Base-by-base conservation (phyloP, 139 green algal species). In the Tetraselmis striata region DNA sequence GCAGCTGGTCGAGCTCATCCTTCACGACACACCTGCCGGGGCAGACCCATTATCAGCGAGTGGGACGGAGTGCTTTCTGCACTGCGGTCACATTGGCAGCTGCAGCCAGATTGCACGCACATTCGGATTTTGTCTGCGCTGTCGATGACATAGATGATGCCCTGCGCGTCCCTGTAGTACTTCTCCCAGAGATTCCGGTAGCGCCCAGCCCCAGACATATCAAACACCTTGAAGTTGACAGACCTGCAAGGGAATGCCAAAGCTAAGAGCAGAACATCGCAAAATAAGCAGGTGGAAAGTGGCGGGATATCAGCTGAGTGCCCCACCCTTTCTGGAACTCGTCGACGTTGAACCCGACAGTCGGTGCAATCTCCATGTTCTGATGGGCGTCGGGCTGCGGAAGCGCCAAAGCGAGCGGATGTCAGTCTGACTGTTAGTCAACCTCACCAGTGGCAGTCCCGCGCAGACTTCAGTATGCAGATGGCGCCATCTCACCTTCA, bases 181-280 rank as follows among this genome's bases (percentile, higher is more conserved):
- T 93, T 84, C 85, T 95, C 92, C 93, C 93, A 97, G 26, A 97
- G 83, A 30, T 80, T 90, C 31, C 93, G 89, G 78, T 97, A 97
- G 5, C 89, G 82, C 11, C 92, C 89, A 23, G 93, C 93, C 18
- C 93, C 93, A 30, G 90, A 92, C 93, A 97, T 97, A 84, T 97
- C 93, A 85, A 97, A 95, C n/a, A 92, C 90, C 29, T 88, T 96
- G 82, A 97, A 94, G 0, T 84, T 90, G 27, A 95, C 59, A 0
- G 86, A 78, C 25, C 88, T 92, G 85, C 77, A n/a, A n/a, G 27
- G 23, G 0, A 11, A 75, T 31, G 76, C 1, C 1, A 25, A 77
- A 18, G 11, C 2, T 25, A 77, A 25, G 23, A 77, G 74, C 26
- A 11, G 18, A 2, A 29, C 23, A 25, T 25, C 74, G 26, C 24